Evolutionary conservation across 139 green algal species (phyloP), one percentile per base, ranked within the genome.

Genomic region (Micractinium sp.): DNA sequence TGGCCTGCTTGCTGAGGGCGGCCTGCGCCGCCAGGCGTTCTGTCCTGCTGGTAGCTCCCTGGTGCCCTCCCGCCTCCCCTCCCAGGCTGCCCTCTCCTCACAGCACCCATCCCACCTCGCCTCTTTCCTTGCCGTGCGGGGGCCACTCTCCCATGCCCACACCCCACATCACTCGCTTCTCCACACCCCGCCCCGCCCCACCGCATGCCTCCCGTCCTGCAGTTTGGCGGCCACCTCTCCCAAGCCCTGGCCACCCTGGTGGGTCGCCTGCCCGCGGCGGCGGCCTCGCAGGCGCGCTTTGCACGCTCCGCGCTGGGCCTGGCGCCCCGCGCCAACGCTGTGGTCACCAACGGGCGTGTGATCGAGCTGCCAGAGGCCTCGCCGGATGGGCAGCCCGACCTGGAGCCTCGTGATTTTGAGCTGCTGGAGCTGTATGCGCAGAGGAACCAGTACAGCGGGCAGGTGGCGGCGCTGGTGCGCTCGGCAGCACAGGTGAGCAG

Each of bases 271-370:
- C 66, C 36, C 38, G 89, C 84, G 0, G 60, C 60, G 1, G 85
- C 85, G 0, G 88, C 84, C 66, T 31, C 22, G 20, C 67, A 86
- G 29, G 87, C 85, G 27, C 53, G 63, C 78, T 82, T 89, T 71
- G 80, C 60, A 33, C 73, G 74, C 63, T 27, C 66, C 3, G 85
- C 31, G 38, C 86, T 97, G 47, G 31, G 88, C 29, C 56, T 97
- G 87, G 39, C 81, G 7, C 84, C 89, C 14, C 93, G 94, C 14
- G 88, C 75, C 0, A 74, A 27, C 77, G 95, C 93, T 9, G 90
- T 97, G 36, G 87, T 97, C 33, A 96, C 92, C 33, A 97, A 97
- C 86, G 95, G 95, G 2, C 91, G 94, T 1, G 47, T 95, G 3
- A n/a, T 93, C 20, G 47, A 82, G 69, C 41, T 89, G 60, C 38